A percentile compares a stretch with the other conserved stretches of the same genome.
phyloP scores from a whole-genome alignment of 2,329 filamentous ascomycete species.

The Scytalidium lignicola region DNA sequence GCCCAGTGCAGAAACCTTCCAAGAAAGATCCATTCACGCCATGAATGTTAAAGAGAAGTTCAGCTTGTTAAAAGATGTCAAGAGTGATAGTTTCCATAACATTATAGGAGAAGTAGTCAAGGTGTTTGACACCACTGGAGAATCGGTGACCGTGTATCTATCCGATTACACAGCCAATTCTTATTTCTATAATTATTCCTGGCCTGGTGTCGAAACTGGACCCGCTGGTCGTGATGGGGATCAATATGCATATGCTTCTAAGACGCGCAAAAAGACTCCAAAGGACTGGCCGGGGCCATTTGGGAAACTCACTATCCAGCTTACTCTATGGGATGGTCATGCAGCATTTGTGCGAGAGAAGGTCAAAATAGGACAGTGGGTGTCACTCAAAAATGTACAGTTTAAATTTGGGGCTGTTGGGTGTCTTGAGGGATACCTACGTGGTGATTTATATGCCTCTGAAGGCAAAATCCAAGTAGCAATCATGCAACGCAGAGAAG shows the following conservation, averaged over 20 bases:
- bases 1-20: slow-evolving; percentile 40
- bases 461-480: slow-evolving; percentile 54
- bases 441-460: slow-evolving; percentile 48
- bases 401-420: slow-evolving; percentile 51
- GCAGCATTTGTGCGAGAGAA: slow-evolving; percentile 49
- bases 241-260: slow-evolving; percentile 45
- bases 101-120: slow-evolving; percentile 68
- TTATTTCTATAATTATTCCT: slow-evolving; percentile 45
- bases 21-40: slow-evolving; percentile 32
- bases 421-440: slow-evolving; percentile 68
- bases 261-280: slow-evolving; percentile 23
- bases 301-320: slow-evolving; percentile 65
- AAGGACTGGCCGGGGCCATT: slow-evolving; percentile 66
- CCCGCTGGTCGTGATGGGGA: slow-evolving; percentile 43
- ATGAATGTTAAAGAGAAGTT: slow-evolving; percentile 51
- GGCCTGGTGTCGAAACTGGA: slow-evolving; percentile 24
- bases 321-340: slow-evolving; percentile 69
- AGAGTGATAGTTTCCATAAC: slow-evolving; percentile 54
- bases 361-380: slow-evolving; percentile 54
- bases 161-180: slow-evolving; percentile 78
- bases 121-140: slow-evolving; percentile 38
- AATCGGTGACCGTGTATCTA: slow-evolving; percentile 61
- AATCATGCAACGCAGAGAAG: slow-evolving; percentile 37
- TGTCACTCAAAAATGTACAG: slow-evolving; percentile 67
- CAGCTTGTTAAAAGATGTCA: slow-evolving; percentile 58